Evolutionary conservation across 108 stramenopile species (phyloP), one percentile per base, ranked within the genome.

Genomic region (Discostella stelligeroides): DNA sequence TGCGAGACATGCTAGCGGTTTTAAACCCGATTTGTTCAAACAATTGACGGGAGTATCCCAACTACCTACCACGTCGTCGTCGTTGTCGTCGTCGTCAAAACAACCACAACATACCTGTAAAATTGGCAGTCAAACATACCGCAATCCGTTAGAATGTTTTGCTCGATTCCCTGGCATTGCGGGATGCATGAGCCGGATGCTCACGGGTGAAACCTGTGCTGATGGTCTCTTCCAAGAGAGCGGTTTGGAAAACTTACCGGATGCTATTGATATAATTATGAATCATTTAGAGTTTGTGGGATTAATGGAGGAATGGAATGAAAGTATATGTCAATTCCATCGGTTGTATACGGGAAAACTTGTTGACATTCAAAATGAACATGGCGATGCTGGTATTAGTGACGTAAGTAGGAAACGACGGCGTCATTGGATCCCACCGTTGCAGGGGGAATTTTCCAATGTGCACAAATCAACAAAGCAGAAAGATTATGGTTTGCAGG

Each of bases 311-410:
- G 80, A 81, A 21, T 81, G 80, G 80, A 72, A 76, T 61, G 80
- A 81, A 47, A 76, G 75, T 60, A 64, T 81, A 9, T 81, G 80
- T 30, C 80, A 81, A 46, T 81, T 81, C 49, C 80, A 81, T 59
- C 46, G 70, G 53, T n/a, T 76, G 53, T 81, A 66, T 62, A 60
- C 47, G 8, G 68, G 79, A 42, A 70, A 47, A 39, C 7, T 72
- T 38, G 60, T 48, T 37, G 42, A 41, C 38, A 34, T 42, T 6
- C 11, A n/a, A 37, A 71, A 70, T 24, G 50, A 61, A 7, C 1
- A 17, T 17, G 45, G 6, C 45, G n/a, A 17, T 23, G 50, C 17
- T 1, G 21, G 6, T 10, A 1, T 23, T 28, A 28, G 53, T 28
- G 25, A 15, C 2, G 4, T 8, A 30, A 50, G 18, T 2, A 20